Evolutionary conservation across 2,329 filamentous ascomycete genomes (phyloP), one percentile per base, ranked within the genome.

Genomic region (Trichoderma brevicompactum): DNA sequence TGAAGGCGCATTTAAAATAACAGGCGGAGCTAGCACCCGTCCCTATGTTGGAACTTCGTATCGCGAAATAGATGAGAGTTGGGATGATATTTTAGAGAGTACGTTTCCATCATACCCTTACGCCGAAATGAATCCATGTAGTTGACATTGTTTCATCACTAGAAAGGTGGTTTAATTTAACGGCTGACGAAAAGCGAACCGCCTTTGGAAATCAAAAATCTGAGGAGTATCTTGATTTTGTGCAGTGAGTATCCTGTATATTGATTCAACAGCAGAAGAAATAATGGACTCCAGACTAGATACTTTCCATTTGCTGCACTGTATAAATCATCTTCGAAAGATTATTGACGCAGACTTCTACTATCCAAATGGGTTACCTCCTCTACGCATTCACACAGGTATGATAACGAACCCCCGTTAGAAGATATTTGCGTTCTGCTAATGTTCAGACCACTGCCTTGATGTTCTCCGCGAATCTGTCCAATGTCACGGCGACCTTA

Each of bases 391-490:
- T 15, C 50, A 54, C 2, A 54, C 52, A 4, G 52, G 52, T 40
- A 54, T 19, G 52, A 15, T 7, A 7, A 13, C 15, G n/a, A 54
- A n/a, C 19, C 1, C 7, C 5, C 6, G 10, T 23, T 7, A 7
- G 17, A 13, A 23, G 10, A 10, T 54, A 28, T 3, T 15, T 7
- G 46, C 8, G 19, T n/a, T 10, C 9, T 10, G n/a, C 52, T 54
- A 15, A 54, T 10, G 5, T 40, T 10, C 15, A 54, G 36, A 54
- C 5, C 52, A 54, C 12, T 54, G 52, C 13, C 34, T 54, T 6
- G 52, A 54, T 38, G 52, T 54, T 23, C 52, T 54, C 23, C 36
- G 36, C 15, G 52, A 54, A 40, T 40, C 34, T 9, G 52, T 54
- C 3, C 52, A 54, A 54, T 40, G 52, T 36, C 52, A 54, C 7